Evolutionary conservation across 495 filamentous ascomycete genomes (phyloP), one percentile per base, ranked within the genome.

Genomic region (Xylaria sp.): DNA sequence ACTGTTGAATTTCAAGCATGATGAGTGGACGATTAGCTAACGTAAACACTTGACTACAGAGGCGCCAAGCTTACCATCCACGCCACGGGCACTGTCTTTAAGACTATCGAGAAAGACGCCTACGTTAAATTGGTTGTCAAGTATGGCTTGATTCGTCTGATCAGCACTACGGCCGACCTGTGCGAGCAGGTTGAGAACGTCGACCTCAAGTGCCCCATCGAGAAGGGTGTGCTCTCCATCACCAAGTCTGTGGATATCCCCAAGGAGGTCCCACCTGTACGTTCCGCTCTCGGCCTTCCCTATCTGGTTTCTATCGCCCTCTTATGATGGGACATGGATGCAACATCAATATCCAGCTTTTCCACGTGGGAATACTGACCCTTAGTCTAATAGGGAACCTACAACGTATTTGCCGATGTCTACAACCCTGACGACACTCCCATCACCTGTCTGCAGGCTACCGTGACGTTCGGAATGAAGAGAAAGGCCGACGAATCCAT

Each of bases 171-270:
- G 68, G 88, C 90, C 74, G 90, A 97, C 78, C 87, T 98, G 15
- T 99, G 96, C 82, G 92, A 97, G 26, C 88, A 97, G 80, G 88
- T 97, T 69, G 81, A 86, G 74, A 93, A 97, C 64, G 93, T 97
- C 15, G 94, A 98, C 74, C 84, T 98, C 57, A 82, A 93, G 69
- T 99, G 96, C 80, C 96, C 96, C 61, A 86, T 99, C 68, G 83
- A 93, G 79, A 87, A 90, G 80, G 96, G 94, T 58, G 81, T 88
- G 29, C 85, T 93, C 73, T 79, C 79, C 26, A 81, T 99, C 75
- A 89, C 81, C 57, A 98, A 98, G 85, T 80, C 90, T 29, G 92
- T 98, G 40, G 89, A 96, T 8, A 81, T 99, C 71, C 96, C 96
- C 64, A 90, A 88, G 73, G 86, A 94, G 81, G 93, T 99, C 71